phyloP scores from a whole-genome alignment of 164 flowering plant genomes.

The Akebia trifoliata region DNA sequence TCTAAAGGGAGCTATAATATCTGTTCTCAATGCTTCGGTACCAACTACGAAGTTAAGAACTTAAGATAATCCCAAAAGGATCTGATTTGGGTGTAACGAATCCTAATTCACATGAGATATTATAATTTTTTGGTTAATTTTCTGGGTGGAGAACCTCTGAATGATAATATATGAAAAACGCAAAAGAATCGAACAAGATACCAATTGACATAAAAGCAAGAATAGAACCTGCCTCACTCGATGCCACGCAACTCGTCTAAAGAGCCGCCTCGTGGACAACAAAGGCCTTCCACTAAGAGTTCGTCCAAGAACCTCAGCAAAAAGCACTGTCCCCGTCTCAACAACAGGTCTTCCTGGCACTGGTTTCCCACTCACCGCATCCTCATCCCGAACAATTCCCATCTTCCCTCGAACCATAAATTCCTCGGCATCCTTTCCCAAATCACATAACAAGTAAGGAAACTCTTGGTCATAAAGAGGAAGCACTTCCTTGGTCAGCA shows the following conservation, averaged over 20 bases:
- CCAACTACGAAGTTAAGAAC: too few relatives aligned
- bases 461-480: constrained; percentile 82
- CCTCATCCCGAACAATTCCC: constrained; percentile 70
- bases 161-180: too few relatives aligned
- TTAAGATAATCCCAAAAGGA: too few relatives aligned
- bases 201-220: constrained; percentile 33
- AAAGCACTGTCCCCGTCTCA: constrained; percentile 78
- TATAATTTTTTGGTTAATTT: too few relatives aligned
- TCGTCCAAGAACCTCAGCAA: constrained; percentile 91
- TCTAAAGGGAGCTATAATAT: too few relatives aligned
- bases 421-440: constrained; percentile 54
- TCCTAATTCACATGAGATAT: too few relatives aligned
- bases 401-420: constrained; percentile 70
- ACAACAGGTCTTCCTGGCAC: constrained; percentile 65
- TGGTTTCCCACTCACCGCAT: constrained; percentile 36
- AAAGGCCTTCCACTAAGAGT: constrained; percentile 93
- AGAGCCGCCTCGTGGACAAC: constrained; percentile 70
- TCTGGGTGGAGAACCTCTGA: too few relatives aligned
- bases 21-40: too few relatives aligned
- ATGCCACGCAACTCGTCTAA: constrained; percentile 80
- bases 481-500: constrained; percentile 91
- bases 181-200: too few relatives aligned
- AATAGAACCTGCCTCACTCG: constrained; percentile 99
- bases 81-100: too few relatives aligned
- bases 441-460: constrained; percentile 61